Percentiles rank a stretch among this genome's conserved stretches.
phyloP scores from a whole-genome alignment of 352 stramenopile genomes.

The Globisporangium radiosum region DNA sequence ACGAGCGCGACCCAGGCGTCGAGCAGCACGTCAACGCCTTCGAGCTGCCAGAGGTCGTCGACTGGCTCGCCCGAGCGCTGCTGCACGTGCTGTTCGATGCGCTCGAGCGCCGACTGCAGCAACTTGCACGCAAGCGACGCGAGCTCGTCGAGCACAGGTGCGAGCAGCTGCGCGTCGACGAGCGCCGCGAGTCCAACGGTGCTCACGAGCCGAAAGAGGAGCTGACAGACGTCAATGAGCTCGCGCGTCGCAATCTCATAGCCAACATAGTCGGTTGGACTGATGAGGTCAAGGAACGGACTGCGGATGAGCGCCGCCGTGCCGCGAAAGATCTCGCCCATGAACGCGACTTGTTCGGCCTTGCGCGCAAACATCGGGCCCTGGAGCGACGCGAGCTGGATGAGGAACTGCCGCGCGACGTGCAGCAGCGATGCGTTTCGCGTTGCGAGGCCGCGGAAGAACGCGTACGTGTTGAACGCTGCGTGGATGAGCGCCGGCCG shows the following conservation, averaged over 20 bases:
- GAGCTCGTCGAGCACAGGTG: constrained; percentile 59
- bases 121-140: constrained; percentile 65
- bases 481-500: constrained; percentile 72
- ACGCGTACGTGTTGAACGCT: constrained; percentile 83
- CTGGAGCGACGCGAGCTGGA: constrained; percentile 72
- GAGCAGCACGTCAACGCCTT: constrained; percentile 72
- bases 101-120: constrained; percentile 53
- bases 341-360: constrained; percentile 55
- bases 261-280: constrained; percentile 46
- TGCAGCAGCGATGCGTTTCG: constrained; percentile 73
- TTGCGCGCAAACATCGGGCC: constrained; percentile 64
- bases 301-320: constrained; percentile 57
- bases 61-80: constrained; percentile 37
- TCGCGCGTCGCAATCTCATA: constrained; percentile 73
- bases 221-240: constrained; percentile 79
- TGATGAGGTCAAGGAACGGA: constrained; percentile 69
- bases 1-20: constrained; percentile 76
- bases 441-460: constrained; percentile 59
- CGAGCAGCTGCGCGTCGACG: constrained; percentile 38
- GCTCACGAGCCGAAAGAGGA: constrained; percentile 70
- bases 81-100: constrained; percentile 50
- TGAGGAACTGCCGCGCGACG: constrained; percentile 68
- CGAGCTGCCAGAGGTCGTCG: constrained; percentile 78
- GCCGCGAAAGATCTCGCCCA: constrained; percentile 62
- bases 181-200: constrained; percentile 64